Evolutionary conservation across 179 eudicot genomes (phyloP).

Genomic region (Nepenthes alata): DNA sequence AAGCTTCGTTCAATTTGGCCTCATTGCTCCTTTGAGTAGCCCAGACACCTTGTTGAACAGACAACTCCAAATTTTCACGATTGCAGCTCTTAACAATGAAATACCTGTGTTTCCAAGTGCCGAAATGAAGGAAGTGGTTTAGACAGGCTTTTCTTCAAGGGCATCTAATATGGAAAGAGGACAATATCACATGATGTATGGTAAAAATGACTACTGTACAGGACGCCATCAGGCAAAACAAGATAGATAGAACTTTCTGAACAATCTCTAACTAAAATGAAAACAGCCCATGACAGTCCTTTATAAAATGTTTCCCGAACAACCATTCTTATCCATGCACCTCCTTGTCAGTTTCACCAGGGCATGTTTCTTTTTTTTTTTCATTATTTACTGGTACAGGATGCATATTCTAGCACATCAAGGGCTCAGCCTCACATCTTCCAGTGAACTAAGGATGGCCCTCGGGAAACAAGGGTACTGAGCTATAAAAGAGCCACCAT

Average conservation of each 20-base stretch:
- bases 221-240: neutral
- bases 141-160: constrained; percentile 6
- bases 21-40: constrained; percentile 99
- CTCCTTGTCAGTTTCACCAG: neutral
- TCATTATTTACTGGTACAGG: neutral
- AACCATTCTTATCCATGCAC: neutral
- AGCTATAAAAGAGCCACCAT: too few relatives aligned
- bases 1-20: constrained; percentile 96
- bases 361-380: neutral
- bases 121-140: constrained; percentile 18
- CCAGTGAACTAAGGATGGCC: neutral
- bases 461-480: too few relatives aligned
- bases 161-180: neutral
- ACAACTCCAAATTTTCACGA: constrained; percentile 90
- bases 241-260: neutral
- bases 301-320: too few relatives aligned
- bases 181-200: neutral
- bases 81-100: constrained; percentile 98
- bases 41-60: constrained; percentile 99
- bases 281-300: neutral
- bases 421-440: neutral
- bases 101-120: constrained; percentile 44
- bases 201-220: neutral
- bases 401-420: too few relatives aligned
- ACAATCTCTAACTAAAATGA: neutral